Base-by-base conservation (phyloP, 257 asterid species). In the Plantago major region DNA sequence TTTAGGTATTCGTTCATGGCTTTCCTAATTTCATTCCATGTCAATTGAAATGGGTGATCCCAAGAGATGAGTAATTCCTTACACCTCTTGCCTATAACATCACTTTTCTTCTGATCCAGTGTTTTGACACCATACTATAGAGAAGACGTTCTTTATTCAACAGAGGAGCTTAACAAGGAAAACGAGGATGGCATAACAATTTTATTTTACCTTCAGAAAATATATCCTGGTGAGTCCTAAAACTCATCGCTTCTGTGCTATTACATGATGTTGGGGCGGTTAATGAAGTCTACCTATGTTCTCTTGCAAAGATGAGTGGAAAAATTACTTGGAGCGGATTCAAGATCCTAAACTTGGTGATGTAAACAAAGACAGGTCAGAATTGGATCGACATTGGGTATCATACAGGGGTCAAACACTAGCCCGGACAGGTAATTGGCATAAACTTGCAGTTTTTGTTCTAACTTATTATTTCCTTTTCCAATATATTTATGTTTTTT, bases 401-500 rank as follows among this genome's bases (percentile, higher is more conserved):
- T 93, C 99, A 37, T 83, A 85, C 78, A 81, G 99, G 72, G 99
- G 96, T 49, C 99, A 93, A 79, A 93, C 99, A 40, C 97, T 93
- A 61, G 89, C 96, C 42, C 90, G 97, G 68, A 93, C 99, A 79
- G 99, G 99, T 92, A 57, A 58, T 33, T 47, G 30, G 30, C 56
- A 53, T 46, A 46, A 30, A 43, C 26, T 4, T 68, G 58, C 48
- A 68, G 58, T 52, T 70, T 22, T 52, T 43, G 53, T 56, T 54
- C 14, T 43, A 26, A 42, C 3, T 11, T 10, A 22, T 48, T 16
- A 22, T 63, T 53, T 13, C 18, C 58, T 22, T 50, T 18, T 45
- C 40, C 66, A 37, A 33, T 50, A 10, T 40, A 46, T 51, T 60
- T 54, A 14, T 17, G 5, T 56, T 19, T 61, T 52, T 55, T n/a